Conservation (phyloP, 805 yeast genomes). For the Spencermartinsiella europaea region DNA sequence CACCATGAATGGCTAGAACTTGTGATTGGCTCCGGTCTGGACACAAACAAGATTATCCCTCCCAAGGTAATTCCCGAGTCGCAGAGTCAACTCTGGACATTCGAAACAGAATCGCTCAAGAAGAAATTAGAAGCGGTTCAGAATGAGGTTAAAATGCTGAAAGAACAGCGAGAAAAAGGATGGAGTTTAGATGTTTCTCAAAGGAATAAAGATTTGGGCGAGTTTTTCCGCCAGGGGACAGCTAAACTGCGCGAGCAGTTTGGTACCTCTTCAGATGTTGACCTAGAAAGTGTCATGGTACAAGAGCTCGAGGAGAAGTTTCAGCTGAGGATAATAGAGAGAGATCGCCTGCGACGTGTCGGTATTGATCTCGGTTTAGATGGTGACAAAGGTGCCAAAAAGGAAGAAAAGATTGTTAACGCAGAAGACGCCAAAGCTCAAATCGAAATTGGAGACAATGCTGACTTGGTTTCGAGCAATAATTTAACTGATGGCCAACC, state of each 20-base stretch:
- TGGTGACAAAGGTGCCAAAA: too few species aligned
- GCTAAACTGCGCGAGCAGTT: slow-evolving; percentile 28
- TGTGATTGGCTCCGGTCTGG: slow-evolving; percentile 34
- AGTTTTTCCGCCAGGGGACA: slow-evolving; percentile 22
- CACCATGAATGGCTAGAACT: slow-evolving; percentile 43
- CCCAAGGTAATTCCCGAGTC: slow-evolving; percentile 15
- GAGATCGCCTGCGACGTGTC: slow-evolving; percentile 11
- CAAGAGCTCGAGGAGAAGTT: slow-evolving; percentile 3
- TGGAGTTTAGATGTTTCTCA: slow-evolving; percentile 18
- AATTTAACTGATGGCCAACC: background rate
- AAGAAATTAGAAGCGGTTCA: slow-evolving; percentile 18
- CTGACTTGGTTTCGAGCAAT: background rate
- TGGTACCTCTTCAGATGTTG: slow-evolving; percentile 16
- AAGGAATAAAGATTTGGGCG: slow-evolving; percentile 17
- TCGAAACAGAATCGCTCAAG: slow-evolving; percentile 18
- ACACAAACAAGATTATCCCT: slow-evolving; percentile 22
- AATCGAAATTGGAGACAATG: background rate
- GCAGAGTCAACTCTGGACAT: slow-evolving; percentile 12
- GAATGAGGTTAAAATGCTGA: slow-evolving; percentile 25
- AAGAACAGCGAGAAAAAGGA: slow-evolving; percentile 13
- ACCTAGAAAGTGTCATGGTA: background rate
- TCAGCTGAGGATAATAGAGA: slow-evolving; percentile 3
- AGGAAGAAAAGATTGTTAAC: slow-evolving; percentile 1
- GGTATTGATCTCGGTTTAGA: slow-evolving; percentile 3
- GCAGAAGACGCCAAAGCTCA: background rate